Evolutionary conservation across 257 asterid genomes (phyloP).

Genomic region (Solanum acaule): DNA sequence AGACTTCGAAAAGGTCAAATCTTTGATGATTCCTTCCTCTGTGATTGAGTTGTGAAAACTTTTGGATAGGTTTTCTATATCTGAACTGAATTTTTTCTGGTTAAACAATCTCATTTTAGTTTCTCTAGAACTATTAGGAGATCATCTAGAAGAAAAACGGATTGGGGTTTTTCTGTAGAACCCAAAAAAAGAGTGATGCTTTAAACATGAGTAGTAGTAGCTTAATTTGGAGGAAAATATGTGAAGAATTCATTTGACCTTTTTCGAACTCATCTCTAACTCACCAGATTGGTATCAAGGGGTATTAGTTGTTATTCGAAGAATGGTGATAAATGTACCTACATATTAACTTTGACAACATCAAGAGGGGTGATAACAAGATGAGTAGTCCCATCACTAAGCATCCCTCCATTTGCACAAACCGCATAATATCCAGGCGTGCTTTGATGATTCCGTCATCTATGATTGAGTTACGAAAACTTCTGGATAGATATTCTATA

Average conservation of each 20-base stretch:
- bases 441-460: background rate
- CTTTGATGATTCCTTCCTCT: background rate
- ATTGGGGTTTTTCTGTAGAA: background rate
- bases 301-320: background rate
- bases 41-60: background rate
- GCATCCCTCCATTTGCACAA: slow-evolving; percentile 29
- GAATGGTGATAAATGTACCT: slow-evolving; percentile 7
- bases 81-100: background rate
- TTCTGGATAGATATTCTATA: background rate
- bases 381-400: slow-evolving; percentile 33
- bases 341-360: slow-evolving; percentile 43
- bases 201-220: background rate
- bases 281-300: background rate
- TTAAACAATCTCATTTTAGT: background rate
- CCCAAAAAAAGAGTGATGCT: background rate
- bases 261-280: background rate
- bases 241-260: slow-evolving; percentile 10
- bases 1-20: background rate
- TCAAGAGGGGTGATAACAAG: slow-evolving; percentile 29
- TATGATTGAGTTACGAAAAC: background rate
- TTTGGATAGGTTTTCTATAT: background rate
- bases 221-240: background rate
- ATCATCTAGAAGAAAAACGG: background rate
- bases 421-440: slow-evolving; percentile 19
- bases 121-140: background rate